Evolutionary conservation across 2,329 filamentous ascomycete species (phyloP), one percentile per base, ranked within the genome.

Genomic region (Aureobasidium sp.): DNA sequence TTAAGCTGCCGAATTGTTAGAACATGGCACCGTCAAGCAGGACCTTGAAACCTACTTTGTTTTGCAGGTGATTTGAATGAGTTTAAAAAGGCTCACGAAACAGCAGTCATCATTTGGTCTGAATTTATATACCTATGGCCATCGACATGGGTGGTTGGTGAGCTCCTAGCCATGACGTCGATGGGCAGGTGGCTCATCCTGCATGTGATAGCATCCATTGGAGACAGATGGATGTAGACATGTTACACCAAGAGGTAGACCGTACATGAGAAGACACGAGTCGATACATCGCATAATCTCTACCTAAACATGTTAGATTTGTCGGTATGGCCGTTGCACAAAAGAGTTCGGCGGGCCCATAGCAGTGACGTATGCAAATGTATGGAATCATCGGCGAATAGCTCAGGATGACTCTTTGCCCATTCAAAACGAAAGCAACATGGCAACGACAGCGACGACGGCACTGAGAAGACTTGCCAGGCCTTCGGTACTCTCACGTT

Each of bases 101-200:
- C 8, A 24, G 12, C 14, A 47, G 19, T 8, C 22, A 24, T 17
- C 22, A 8, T 14, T 9, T 45, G 39, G 27, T 17, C 29, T 39
- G 8, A 1, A 45, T 35, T 24, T 58, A 58, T 58, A 58, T 58
- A n/a, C 15, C 17, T 50, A 44, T n/a, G 29, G n/a, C 22, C 35
- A 22, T 42, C 40, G 12, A 39, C 31, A 58, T 45, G 53, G 54
- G 42, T 58, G 54, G 54, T 57, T 44, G 53, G 53, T 33, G 39
- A 44, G 19, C 35, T 15, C n/a, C 22, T n/a, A 53, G 49, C 29
- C 54, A 58, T 58, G 54, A 58, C 54, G 54, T 58, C 42, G 54
- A 42, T 22, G n/a, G 39, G 17, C 52, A 37, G 42, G 42, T 58
- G 54, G 42, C 42, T 48, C 54, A 48, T 37, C 15, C 42, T 47